Conservation (phyloP, 2,329 filamentous ascomycete species). For the Trichophyton equinum region DNA sequence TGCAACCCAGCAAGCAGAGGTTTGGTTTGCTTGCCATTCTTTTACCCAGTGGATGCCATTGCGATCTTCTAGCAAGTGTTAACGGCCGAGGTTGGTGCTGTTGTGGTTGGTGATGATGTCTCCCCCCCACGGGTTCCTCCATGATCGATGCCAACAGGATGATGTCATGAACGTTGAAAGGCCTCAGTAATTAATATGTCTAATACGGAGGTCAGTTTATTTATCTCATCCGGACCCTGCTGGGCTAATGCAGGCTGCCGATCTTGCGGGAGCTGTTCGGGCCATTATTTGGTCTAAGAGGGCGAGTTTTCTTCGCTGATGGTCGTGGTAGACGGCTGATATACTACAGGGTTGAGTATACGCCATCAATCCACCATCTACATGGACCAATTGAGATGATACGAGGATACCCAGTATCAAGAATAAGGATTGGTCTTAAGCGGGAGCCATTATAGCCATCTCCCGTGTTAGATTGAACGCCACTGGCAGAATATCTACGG, state of each 20-base stretch:
- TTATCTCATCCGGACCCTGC: slow-evolving; percentile 1
- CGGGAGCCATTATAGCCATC: not conserved
- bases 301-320: not conserved
- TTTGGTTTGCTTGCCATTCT: too few species aligned
- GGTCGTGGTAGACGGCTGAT: not conserved
- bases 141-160: not conserved
- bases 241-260: not conserved
- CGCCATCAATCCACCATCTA: too few species aligned
- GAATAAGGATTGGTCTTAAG: not conserved
- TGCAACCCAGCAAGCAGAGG: too few species aligned
- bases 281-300: not conserved
- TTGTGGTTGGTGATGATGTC: not conserved
- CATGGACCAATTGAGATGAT: not conserved
- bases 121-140: not conserved
- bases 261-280: not conserved
- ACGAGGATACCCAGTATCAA: not conserved
- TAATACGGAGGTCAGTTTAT: not conserved
- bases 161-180: not conserved
- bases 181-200: not conserved
- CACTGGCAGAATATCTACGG: not conserved
- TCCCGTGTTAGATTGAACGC: not conserved
- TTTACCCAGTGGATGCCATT: too few species aligned
- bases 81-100: not conserved
- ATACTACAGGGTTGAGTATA: too few species aligned
- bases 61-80: too few species aligned